These are phyloP conservation scores for Dactylorhiza incarnata DNA, from an alignment of 106 monocot genomes.

Conservation along the genomic window DNA sequence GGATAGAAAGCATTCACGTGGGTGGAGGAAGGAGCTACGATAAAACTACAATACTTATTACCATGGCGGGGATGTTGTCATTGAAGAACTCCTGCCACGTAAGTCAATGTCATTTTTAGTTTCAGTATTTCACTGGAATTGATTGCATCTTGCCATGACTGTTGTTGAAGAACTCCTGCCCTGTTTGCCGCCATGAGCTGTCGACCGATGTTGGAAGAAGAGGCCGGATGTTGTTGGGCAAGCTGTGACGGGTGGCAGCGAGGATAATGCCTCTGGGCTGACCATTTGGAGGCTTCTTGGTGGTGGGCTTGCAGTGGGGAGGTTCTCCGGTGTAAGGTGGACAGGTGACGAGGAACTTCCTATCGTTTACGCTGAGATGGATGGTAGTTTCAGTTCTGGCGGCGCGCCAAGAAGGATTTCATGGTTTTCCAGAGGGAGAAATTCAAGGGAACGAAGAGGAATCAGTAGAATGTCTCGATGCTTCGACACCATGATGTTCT, in stretches of 20 bases:
- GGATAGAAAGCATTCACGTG: slow-evolving; percentile 25
- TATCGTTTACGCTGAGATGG: slow-evolving; percentile 51
- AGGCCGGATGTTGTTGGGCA: neutral
- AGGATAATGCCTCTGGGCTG: slow-evolving; percentile 28
- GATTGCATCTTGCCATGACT: slow-evolving; percentile 61
- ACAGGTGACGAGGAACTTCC: slow-evolving; percentile 31
- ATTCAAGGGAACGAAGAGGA: slow-evolving; percentile 30
- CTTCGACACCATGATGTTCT: too few relatives aligned
- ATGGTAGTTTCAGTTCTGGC: slow-evolving; percentile 33
- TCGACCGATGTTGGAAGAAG: slow-evolving; percentile 20
- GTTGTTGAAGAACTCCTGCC: slow-evolving; percentile 38
- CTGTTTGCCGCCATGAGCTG: slow-evolving; percentile 49
- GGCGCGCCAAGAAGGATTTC: slow-evolving; percentile 32
- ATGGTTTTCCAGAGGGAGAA: slow-evolving; percentile 23
- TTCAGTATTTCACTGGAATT: slow-evolving; percentile 43
- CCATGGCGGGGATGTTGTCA: slow-evolving; percentile 37
- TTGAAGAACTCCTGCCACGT: slow-evolving; percentile 62
- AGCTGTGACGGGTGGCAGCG: neutral
- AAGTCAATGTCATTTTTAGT: too few relatives aligned
- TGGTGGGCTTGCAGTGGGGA: slow-evolving; percentile 41
- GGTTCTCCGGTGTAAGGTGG: slow-evolving; percentile 30
- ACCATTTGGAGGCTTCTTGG: slow-evolving; percentile 52
- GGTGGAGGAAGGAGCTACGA: slow-evolving; percentile 15
- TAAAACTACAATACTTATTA: slow-evolving; percentile 32
- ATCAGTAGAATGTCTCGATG: slow-evolving; percentile 18